Base-by-base conservation (phyloP, 345 rosid genomes). In the Gynandropsis gynandra region DNA sequence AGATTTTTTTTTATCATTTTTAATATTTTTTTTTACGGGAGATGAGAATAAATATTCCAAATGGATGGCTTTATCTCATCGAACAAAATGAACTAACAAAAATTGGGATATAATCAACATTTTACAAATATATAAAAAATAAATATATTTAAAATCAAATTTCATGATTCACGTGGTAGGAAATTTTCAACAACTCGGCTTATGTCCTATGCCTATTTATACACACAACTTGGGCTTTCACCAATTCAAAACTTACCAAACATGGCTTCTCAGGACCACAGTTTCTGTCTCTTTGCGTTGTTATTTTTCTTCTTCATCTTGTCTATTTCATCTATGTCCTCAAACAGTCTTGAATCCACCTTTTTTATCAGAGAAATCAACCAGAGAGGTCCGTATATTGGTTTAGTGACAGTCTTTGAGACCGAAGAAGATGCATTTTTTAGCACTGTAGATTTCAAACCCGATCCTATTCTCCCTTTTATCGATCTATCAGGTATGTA, bases 401-500 rank as follows among this genome's bases (percentile, higher is more conserved):
- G 80, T 36, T 76, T 79, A 3, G 52, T 79, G 19, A 73, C 81
- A 0, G 86, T 80, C 20, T 16, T 42, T 40, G 63, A 66, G 4
- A 68, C 75, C 0, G 80, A 80, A 38, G 82, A 76, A 42, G 19
- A 52, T 16, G 79, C 77, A 4, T 66, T 76, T 35, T 67, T 71
- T 0, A 16, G 60, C 18, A 70, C 19, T 10, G 71, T 62, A 0
- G 65, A 70, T 8, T 76, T 74, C 51, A 72, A 16, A 62, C 70
- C 72, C 20, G 43, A 69, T 21, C 48, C 52, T 2, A 50, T 11
- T 0, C 47, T 46, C 48, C 82, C 80, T 2, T 74, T 52, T 54
- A 2, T 80, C 8, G 72, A 76, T 72, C 75, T 80, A 12, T 72
- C 78, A 42, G 81, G 83, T 72, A 43, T 1, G 59, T 37, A 20